Evolutionary conservation across 352 stramenopile genomes (phyloP).

Genomic region (Phytophthora cryptogea): DNA sequence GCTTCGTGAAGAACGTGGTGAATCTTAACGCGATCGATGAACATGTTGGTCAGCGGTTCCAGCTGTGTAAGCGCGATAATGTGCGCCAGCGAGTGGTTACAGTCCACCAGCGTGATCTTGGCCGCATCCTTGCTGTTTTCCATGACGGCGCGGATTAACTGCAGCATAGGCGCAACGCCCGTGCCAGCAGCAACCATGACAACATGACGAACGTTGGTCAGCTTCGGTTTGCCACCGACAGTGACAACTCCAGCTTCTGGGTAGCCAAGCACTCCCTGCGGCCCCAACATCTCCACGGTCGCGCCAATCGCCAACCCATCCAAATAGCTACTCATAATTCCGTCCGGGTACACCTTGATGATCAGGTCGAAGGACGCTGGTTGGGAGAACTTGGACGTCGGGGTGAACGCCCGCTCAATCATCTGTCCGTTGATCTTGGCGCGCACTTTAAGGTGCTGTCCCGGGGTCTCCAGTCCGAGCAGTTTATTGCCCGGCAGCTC

Average conservation of each 20-base stretch:
- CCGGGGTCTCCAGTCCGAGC: conserved; percentile 68
- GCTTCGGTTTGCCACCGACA: conserved; percentile 45
- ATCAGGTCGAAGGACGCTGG: conserved; percentile 69
- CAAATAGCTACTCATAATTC: conserved; percentile 76
- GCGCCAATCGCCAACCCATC: conserved; percentile 52
- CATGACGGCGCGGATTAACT: conserved; percentile 72
- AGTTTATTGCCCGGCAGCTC: conserved; percentile 67
- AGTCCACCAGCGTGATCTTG: conserved; percentile 79
- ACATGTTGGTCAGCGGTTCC: conserved; percentile 83
- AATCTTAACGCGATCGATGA: conserved; percentile 59
- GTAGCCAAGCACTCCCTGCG: conserved; percentile 70
- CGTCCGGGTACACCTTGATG: conserved; percentile 80
- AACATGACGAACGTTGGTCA: conserved; percentile 57
- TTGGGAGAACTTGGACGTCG: conserved; percentile 74
- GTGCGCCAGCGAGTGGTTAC: conserved; percentile 67
- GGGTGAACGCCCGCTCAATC: conserved; percentile 81
- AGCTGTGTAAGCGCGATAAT: conserved; percentile 77
- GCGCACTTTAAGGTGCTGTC: conserved; percentile 82
- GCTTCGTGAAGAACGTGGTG: conserved; percentile 68
- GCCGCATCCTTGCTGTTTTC: conserved; percentile 57
- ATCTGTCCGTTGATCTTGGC: conserved; percentile 73
- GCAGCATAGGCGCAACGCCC: conserved; percentile 85
- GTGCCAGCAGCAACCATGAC: conserved; percentile 79
- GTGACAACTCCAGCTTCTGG: conserved; percentile 53
- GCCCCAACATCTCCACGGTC: conserved; percentile 77